Base-by-base conservation (phyloP, 345 rosid genomes). In the Tarenaya hassleriana region DNA sequence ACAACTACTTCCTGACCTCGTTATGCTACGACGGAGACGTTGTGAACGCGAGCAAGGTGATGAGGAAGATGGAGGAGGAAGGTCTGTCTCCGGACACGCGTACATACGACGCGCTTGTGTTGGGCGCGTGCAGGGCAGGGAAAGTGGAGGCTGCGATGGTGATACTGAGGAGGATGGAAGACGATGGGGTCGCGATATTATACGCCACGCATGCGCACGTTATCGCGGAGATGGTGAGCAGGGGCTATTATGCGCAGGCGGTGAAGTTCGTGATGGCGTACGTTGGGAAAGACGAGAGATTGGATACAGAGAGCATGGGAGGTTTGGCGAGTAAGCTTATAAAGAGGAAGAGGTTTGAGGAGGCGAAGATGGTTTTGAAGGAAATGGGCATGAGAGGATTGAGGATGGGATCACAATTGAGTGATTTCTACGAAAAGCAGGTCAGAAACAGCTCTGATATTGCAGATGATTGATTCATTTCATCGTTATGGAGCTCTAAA, bases 91-190 rank as follows among this genome's bases (percentile, higher is more conserved):
- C 70, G 11, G 84, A 85, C 39, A 19, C 71, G 50, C 77, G 85
- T 7, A 75, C 87, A 1, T 79, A 66, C 63, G 92, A 88, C 69
- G 89, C 89, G 48, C 75, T 81, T 47, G 80, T 88, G 24, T 67
- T 85, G 62, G 85, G 83, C 19, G 79, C 85, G 62, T 79, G 87
- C 44, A 83, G 46, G 37, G 65, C 60, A 10, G 83, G 81, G 43
- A 76, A 61, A 34, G 72, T 83, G 21, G 92, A 71, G 18, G 91
- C 73, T 0, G 84, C 83, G 15, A 10, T 85, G 67, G 61, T 46
- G 64, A 11, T 88, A 31, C 16, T 88, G 71, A 69, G 85, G 73
- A 74, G 73, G 75, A 82, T 88, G 91, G 76, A 50, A 70, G 78
- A 69, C 1, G 83, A 65, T 14, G 79, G 75, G 39, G 46, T 64